Evolutionary conservation across 345 rosid genomes (phyloP).

Genomic region (Camelina hispida): DNA sequence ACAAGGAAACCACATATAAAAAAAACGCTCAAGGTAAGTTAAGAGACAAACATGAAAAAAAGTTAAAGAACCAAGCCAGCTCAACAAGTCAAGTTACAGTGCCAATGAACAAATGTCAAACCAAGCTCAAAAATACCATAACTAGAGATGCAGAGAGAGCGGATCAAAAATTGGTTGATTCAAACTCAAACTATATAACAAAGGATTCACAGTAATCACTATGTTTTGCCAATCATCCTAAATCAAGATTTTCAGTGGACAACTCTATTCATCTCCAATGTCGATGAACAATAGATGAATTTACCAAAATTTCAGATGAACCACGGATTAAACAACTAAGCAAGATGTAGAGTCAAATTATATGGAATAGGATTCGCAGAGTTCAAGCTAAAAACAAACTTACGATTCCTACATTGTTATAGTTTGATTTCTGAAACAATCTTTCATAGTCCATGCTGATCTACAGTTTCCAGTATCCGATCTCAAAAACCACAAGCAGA

Average conservation of each 20-base stretch:
- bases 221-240: slow-evolving; percentile 13
- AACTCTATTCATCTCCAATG: background rate
- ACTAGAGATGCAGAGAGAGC: background rate
- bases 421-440: slow-evolving; percentile 31
- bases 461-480: background rate
- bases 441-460: background rate
- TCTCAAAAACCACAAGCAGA: background rate
- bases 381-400: slow-evolving; percentile 28
- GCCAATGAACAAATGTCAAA: slow-evolving; percentile 14
- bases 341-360: background rate
- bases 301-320: slow-evolving; percentile 11
- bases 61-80: slow-evolving; percentile 12
- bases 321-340: background rate
- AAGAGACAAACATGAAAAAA: background rate
- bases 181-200: background rate
- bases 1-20: slow-evolving; percentile 20
- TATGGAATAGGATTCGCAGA: slow-evolving; percentile 1
- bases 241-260: too few relatives aligned
- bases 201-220: slow-evolving; percentile 10
- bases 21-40: background rate
- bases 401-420: slow-evolving; percentile 34
- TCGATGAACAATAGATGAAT: background rate
- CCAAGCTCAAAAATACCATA: slow-evolving; percentile 13
- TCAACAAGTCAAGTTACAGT: background rate
- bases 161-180: background rate